phyloP scores from a whole-genome alignment of 176 grass and related monocot genomes.

The Guadua angustifolia region DNA sequence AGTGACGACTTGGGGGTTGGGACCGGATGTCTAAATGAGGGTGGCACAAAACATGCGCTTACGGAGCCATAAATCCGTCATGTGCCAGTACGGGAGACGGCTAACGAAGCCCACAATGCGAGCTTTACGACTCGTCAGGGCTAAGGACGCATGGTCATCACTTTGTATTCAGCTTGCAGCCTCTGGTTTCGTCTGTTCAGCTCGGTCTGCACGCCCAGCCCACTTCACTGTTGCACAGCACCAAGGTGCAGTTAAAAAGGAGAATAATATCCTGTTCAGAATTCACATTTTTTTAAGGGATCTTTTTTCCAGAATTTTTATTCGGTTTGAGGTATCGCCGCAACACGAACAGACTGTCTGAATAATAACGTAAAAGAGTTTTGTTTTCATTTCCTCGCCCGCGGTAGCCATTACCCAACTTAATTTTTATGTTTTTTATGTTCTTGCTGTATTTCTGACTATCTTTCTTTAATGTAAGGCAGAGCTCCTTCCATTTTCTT shows the following conservation, averaged over 20 bases:
- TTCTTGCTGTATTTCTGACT: too few species aligned
- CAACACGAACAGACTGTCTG: not conserved
- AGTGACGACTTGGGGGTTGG: slow-evolving; percentile 13
- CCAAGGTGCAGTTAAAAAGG: too few species aligned
- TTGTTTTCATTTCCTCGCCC: too few species aligned
- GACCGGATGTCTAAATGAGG: slow-evolving; percentile 8
- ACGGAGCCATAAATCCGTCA: not conserved
- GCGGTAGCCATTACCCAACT: too few species aligned
- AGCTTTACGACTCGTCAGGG: slow-evolving; percentile 3
- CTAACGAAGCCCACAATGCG: not conserved
- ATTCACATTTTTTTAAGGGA: not conserved
- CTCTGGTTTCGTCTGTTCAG: not conserved
- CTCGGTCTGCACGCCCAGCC: not conserved
- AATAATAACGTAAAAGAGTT: not conserved
- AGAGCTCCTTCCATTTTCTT: too few species aligned
- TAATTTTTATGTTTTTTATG: too few species aligned
- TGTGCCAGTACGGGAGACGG: not conserved
- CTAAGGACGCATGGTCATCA: not conserved
- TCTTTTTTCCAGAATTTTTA: too few species aligned
- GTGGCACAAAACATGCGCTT: not conserved
- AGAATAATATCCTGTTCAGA: not conserved
- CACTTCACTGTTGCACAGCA: not conserved
- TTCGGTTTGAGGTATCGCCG: not conserved
- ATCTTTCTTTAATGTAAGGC: too few species aligned
- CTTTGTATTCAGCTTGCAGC: too few species aligned